phyloP scores from a whole-genome alignment of 176 grass and related monocot species.

The Musa acuminata region DNA sequence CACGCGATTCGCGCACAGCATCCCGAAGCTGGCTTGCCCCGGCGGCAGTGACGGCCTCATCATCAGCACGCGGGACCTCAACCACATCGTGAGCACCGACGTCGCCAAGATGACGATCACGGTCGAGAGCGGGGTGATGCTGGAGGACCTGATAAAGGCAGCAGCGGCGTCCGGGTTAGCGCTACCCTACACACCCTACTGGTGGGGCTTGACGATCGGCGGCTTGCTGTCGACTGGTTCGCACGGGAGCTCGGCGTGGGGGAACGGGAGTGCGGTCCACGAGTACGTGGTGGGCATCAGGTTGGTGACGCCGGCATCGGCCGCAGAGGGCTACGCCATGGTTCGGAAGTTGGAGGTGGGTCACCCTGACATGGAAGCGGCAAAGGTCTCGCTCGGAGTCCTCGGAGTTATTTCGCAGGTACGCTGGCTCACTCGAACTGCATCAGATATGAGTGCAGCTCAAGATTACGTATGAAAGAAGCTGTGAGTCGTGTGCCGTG shows the following conservation, averaged over 20 bases:
- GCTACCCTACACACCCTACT: constrained; percentile 62
- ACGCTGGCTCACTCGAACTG: background rate
- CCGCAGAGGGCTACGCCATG: constrained; percentile 35
- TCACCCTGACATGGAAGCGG: constrained; percentile 49
- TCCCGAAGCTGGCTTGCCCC: constrained; percentile 55
- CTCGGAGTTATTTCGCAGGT: constrained; percentile 79
- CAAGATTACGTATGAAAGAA: too few species aligned
- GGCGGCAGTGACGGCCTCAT: constrained; percentile 35
- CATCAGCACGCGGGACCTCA: constrained; percentile 41
- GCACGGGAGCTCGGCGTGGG: constrained; percentile 72
- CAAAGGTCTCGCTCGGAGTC: constrained; percentile 78
- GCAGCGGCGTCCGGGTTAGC: constrained; percentile 32
- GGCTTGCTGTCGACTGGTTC: constrained; percentile 62
- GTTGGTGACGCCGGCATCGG: constrained; percentile 49
- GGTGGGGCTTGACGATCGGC: constrained; percentile 63
- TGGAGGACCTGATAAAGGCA: constrained; percentile 32
- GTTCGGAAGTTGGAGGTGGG: constrained; percentile 27
- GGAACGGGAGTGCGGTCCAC: constrained; percentile 67
- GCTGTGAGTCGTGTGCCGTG: too few species aligned
- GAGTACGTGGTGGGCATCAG: constrained; percentile 70
- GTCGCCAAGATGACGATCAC: constrained; percentile 7
- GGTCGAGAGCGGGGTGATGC: constrained; percentile 47
- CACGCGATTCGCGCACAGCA: constrained; percentile 57
- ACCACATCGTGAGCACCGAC: constrained; percentile 31
- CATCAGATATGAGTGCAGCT: too few species aligned